These are phyloP conservation scores for Dactylella cylindrospora DNA, from an alignment of 2,329 filamentous ascomycete genomes.

Conservation along the genomic window DNA sequence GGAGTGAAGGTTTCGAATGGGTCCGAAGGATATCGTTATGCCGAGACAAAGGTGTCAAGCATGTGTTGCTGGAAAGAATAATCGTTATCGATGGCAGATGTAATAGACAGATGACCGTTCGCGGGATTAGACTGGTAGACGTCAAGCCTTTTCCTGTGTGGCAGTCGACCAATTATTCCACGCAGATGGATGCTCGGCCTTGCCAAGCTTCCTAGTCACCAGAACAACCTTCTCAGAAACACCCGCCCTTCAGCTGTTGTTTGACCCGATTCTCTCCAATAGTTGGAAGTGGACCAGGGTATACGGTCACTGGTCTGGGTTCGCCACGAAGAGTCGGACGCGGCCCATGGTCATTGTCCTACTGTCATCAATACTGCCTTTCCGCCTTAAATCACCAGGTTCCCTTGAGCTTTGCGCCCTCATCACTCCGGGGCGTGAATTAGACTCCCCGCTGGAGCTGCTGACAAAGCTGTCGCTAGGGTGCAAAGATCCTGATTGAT, in stretches of 20 bases:
- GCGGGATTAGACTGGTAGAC: too few relatives aligned
- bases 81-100: not conserved
- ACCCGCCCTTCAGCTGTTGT: too few relatives aligned
- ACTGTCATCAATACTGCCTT: slow-evolving; percentile 81
- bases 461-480: not conserved
- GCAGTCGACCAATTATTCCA: slow-evolving; percentile 4
- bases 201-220: not conserved
- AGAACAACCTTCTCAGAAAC: slow-evolving; percentile 6
- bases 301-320: slow-evolving; percentile 62
- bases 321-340: slow-evolving; percentile 78
- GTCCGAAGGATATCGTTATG: too few relatives aligned
- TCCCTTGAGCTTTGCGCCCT: slow-evolving; percentile 68
- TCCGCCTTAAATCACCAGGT: slow-evolving; percentile 70
- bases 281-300: not conserved
- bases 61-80: too few relatives aligned
- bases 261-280: too few relatives aligned
- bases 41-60: too few relatives aligned
- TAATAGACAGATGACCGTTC: slow-evolving; percentile 1
- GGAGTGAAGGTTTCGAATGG: too few relatives aligned
- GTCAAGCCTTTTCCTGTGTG: not conserved
- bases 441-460: slow-evolving; percentile 17
- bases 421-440: slow-evolving; percentile 54
- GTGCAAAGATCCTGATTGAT: slow-evolving; percentile 1
- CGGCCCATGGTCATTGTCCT: slow-evolving; percentile 62
- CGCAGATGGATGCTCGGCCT: slow-evolving; percentile 33